Percentiles rank a stretch among this genome's conserved stretches.
Conservation (phyloP, 805 yeast genomes). For the Kuraishia ogatae region DNA sequence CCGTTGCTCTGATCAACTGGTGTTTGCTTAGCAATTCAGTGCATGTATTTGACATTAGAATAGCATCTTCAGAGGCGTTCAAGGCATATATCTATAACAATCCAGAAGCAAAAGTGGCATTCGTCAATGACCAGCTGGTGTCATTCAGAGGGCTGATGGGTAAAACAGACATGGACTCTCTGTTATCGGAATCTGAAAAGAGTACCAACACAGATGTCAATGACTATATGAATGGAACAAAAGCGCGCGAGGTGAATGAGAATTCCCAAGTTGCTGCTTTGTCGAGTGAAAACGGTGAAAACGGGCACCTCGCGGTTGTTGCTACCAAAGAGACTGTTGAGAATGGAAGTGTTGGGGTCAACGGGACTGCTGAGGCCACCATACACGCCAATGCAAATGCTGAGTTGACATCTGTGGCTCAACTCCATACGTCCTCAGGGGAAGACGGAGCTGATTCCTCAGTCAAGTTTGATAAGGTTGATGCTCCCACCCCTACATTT, state of each 20-base stretch:
- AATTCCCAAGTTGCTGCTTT: too few species aligned
- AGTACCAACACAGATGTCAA: background rate
- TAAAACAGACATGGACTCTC: slow-evolving; percentile 1
- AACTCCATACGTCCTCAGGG: background rate
- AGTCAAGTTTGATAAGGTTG: background rate
- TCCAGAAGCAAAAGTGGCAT: slow-evolving; percentile 47
- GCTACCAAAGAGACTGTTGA: background rate
- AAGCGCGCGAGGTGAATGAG: too few species aligned
- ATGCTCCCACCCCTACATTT: slow-evolving; percentile 4
- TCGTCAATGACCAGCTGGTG: slow-evolving; percentile 58
- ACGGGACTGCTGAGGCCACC: too few species aligned
- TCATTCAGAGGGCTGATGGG: slow-evolving; percentile 25
- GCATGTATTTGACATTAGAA: slow-evolving; percentile 75
- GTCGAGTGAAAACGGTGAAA: too few species aligned
- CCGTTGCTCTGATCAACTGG: slow-evolving; percentile 77
- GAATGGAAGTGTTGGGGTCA: background rate
- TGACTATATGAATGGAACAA: background rate
- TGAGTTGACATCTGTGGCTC: background rate
- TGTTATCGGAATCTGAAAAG: background rate
- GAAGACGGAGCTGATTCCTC: background rate
- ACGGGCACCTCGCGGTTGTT: slow-evolving; percentile 1
- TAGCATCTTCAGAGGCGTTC: slow-evolving; percentile 59
- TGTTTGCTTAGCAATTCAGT: slow-evolving; percentile 69
- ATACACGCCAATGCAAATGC: background rate
- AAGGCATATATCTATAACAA: slow-evolving; percentile 64